These are phyloP conservation scores for Amyloporia xantha DNA, from an alignment of 768 basidiomycete species.

Conservation along the genomic window DNA sequence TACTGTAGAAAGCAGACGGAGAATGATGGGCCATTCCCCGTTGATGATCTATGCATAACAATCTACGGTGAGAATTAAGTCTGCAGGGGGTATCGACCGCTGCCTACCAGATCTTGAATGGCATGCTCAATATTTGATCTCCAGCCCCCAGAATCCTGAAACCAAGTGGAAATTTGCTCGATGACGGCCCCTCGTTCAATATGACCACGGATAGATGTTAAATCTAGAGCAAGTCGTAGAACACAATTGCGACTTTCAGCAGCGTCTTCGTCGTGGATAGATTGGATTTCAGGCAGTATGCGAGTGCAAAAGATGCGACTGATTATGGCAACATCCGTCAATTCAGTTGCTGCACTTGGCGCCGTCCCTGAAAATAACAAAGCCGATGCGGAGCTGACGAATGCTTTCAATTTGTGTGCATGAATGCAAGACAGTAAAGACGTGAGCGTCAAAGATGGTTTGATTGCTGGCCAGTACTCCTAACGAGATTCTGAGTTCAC, in stretches of 20 bases:
- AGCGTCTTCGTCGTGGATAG: slow-evolving; percentile 26
- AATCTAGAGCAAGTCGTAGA: slow-evolving; percentile 37
- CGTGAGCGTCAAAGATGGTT: slow-evolving; percentile 28
- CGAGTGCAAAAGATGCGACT: slow-evolving; percentile 36
- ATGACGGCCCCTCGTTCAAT: slow-evolving; percentile 12
- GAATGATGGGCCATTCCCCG: slow-evolving; percentile 36
- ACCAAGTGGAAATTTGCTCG: slow-evolving; percentile 30
- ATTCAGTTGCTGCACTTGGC: slow-evolving; percentile 3
- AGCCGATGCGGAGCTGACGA: slow-evolving; percentile 27
- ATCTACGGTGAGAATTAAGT: not conserved
- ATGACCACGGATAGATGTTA: slow-evolving; percentile 21
- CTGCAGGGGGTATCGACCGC: not conserved
- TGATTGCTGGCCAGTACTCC: slow-evolving; percentile 44
- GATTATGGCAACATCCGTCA: slow-evolving; percentile 26
- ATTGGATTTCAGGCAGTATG: slow-evolving; percentile 43
- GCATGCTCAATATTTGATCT: slow-evolving; percentile 34
- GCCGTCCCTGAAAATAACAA: too few species aligned
- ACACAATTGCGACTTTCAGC: slow-evolving; percentile 34
- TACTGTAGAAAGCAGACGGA: slow-evolving; percentile 37
- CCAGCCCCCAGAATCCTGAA: slow-evolving; percentile 34
- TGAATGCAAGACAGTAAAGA: slow-evolving; percentile 42
- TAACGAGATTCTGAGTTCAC: slow-evolving; percentile 18
- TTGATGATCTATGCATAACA: slow-evolving; percentile 27
- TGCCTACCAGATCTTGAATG: slow-evolving; percentile 37
- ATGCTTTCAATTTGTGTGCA: slow-evolving; percentile 38